These are phyloP conservation scores for Hyaloperonospora arabidopsidis DNA, from an alignment of 352 stramenopile species.

Conservation along the genomic window DNA sequence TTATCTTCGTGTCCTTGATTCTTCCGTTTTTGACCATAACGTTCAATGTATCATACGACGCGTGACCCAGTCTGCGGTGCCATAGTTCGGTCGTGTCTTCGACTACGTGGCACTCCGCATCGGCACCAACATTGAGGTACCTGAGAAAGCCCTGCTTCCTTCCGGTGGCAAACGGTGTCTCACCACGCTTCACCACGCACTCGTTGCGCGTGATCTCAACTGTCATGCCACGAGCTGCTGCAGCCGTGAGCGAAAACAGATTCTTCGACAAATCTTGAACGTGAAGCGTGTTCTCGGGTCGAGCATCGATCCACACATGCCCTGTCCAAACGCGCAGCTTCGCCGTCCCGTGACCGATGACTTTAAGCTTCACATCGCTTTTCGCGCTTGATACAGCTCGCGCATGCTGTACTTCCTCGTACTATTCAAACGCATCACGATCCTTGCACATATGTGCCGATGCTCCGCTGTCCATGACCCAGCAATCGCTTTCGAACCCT, in stretches of 20 bases:
- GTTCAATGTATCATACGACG: not conserved
- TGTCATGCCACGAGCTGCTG: not conserved
- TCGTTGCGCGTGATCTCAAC: not conserved
- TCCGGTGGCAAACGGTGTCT: not conserved
- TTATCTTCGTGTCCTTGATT: not conserved
- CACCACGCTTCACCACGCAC: slow-evolving; percentile 3
- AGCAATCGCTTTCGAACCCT: not conserved
- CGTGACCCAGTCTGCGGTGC: not conserved
- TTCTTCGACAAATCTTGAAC: slow-evolving; percentile 1
- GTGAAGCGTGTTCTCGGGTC: not conserved
- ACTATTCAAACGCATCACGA: not conserved
- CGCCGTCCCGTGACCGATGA: not conserved
- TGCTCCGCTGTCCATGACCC: slow-evolving; percentile 1
- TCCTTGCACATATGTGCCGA: slow-evolving; percentile 1
- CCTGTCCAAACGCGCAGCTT: not conserved
- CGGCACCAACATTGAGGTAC: not conserved
- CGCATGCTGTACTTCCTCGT: not conserved
- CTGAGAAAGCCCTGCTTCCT: not conserved
- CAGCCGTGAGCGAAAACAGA: not conserved
- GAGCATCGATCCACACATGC: not conserved
- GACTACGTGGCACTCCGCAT: not conserved
- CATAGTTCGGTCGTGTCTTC: not conserved
- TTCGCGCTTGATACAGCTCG: slow-evolving; percentile 1
- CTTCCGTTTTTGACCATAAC: not conserved
- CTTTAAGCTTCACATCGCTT: not conserved